Conservation (phyloP, 352 stramenopile species). For the Halophytophthora polymorphica region DNA sequence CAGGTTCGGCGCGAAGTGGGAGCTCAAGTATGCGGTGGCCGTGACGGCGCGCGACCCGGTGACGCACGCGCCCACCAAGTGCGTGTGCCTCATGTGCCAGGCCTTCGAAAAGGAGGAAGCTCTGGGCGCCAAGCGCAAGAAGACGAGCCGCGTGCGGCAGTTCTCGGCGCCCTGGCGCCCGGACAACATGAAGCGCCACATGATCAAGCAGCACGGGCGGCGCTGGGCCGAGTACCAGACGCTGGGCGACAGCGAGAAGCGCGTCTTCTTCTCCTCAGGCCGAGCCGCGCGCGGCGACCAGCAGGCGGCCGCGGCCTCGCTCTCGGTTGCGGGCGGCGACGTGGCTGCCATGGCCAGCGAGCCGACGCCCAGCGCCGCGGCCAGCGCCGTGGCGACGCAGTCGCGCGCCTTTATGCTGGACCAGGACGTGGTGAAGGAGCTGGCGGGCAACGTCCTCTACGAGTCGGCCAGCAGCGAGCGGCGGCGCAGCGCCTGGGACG, state of each 20-base stretch:
- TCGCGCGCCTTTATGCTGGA: conserved; percentile 20
- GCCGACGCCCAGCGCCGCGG: conserved; percentile 8
- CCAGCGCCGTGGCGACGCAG: conserved; percentile 10
- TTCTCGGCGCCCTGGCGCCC: conserved; percentile 30
- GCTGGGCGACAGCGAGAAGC: conserved; percentile 18
- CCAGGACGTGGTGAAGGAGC: conserved; percentile 21
- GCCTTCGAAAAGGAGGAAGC: conserved; percentile 23
- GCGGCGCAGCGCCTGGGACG: conserved; percentile 24
- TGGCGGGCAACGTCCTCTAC: conserved; percentile 20
- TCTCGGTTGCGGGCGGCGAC: background rate
- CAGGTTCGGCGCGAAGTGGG: conserved; percentile 25
- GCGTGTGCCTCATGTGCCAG: conserved; percentile 27
- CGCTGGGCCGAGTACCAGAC: conserved; percentile 26
- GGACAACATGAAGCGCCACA: conserved; percentile 36
- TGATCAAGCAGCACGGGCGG: conserved; percentile 27
- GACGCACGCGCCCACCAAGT: conserved; percentile 16
- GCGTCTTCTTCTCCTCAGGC: conserved; percentile 13
- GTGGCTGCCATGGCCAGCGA: conserved; percentile 13
- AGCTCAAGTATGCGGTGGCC: conserved; percentile 25
- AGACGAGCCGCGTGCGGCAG: conserved; percentile 20
- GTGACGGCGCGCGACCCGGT: conserved; percentile 20
- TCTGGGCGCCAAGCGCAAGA: conserved; percentile 32
- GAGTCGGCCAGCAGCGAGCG: conserved; percentile 15
- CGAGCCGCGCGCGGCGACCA: conserved; percentile 3
- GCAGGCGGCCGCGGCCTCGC: background rate